phyloP scores from a whole-genome alignment of 140 eudicot species.

The Stevia rebaudiana region DNA sequence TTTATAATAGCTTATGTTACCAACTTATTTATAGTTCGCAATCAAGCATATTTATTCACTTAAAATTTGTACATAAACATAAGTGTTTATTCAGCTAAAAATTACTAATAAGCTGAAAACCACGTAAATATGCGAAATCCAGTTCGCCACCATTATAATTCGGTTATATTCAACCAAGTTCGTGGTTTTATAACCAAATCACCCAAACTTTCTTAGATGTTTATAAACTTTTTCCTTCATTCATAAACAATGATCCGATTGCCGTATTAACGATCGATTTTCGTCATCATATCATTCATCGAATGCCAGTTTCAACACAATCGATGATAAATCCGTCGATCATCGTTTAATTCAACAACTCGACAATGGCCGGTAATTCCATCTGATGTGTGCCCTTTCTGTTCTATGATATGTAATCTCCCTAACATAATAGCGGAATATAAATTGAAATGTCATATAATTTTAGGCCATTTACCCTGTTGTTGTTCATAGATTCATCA shows the following conservation, averaged over 20 bases:
- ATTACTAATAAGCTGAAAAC: not conserved
- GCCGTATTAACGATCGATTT: not conserved
- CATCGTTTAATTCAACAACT: slow-evolving; percentile 21
- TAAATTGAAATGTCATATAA: slow-evolving; percentile 4
- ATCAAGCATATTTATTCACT: too few relatives aligned
- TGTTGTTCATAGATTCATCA: not conserved
- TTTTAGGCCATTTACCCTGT: not conserved
- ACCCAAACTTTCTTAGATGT: slow-evolving; percentile 2
- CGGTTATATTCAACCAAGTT: not conserved
- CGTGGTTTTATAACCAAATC: not conserved
- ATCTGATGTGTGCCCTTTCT: not conserved
- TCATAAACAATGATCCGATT: slow-evolving; percentile 8
- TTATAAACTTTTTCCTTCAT: slow-evolving; percentile 16
- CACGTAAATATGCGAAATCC: not conserved
- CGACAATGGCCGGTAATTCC: slow-evolving; percentile 31
- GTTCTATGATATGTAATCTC: not conserved
- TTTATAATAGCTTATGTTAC: too few relatives aligned
- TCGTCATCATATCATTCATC: not conserved
- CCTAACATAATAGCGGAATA: not conserved
- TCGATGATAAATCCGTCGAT: slow-evolving; percentile 11
- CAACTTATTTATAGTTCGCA: too few relatives aligned
- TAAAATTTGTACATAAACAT: too few relatives aligned
- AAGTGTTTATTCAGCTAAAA: not conserved
- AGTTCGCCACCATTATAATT: not conserved
- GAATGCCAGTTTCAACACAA: slow-evolving; percentile 4